Conservation (phyloP, 129 eudicot genomes). For the Sambucus nigra region DNA sequence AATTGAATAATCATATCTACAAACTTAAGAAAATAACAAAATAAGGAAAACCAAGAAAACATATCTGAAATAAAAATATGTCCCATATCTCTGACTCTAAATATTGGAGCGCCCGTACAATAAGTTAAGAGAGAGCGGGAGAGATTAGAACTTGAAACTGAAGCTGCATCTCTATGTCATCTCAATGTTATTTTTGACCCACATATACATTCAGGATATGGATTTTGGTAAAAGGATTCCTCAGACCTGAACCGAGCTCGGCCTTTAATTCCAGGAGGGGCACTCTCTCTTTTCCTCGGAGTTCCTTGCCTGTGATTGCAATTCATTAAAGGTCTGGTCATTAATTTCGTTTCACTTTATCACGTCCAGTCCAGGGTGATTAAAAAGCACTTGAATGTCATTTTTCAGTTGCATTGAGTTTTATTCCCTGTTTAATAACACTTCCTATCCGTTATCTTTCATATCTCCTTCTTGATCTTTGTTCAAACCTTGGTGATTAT, state of each 20-base stretch:
- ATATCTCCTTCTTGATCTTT: too few relatives aligned
- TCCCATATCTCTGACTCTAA: background rate
- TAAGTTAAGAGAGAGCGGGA: too few relatives aligned
- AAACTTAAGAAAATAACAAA: too few relatives aligned
- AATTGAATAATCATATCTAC: too few relatives aligned
- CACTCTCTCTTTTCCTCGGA: slow-evolving; percentile 69
- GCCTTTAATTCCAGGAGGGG: slow-evolving; percentile 80
- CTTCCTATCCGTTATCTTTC: too few relatives aligned
- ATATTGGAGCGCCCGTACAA: background rate
- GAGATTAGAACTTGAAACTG: background rate
- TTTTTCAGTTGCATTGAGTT: too few relatives aligned
- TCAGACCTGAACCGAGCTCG: slow-evolving; percentile 67
- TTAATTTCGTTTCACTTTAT: background rate
- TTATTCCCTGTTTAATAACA: too few relatives aligned
- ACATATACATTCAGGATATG: slow-evolving; percentile 92
- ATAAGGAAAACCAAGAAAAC: background rate
- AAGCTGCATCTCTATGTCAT: slow-evolving; percentile 1
- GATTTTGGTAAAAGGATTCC: slow-evolving; percentile 88
- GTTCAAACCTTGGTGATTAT: too few relatives aligned
- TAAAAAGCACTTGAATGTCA: background rate
- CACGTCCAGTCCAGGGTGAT: background rate
- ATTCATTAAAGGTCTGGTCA: background rate
- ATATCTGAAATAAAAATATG: too few relatives aligned
- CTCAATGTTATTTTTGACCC: slow-evolving; percentile 12
- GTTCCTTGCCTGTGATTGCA: slow-evolving; percentile 58